Evolutionary conservation across 371 early-diverging fungal genomes (phyloP).

Genomic region (Quaeritorhiza haematococci): DNA sequence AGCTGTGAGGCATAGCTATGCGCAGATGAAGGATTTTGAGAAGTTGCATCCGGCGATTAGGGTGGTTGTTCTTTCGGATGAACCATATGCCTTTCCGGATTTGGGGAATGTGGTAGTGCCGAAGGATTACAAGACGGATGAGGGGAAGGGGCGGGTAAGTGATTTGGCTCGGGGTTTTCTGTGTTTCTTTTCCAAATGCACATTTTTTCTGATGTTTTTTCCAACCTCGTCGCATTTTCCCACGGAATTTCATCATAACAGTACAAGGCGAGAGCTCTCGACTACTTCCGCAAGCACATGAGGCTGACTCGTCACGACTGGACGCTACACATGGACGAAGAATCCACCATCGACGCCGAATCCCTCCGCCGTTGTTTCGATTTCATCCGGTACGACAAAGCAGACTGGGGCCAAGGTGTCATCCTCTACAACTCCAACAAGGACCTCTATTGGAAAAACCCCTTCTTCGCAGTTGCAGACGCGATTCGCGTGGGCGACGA

Average conservation of each 20-base stretch:
- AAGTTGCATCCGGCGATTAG: slow-evolving; percentile 12
- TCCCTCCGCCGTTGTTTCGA: slow-evolving; percentile 8
- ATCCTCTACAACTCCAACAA: slow-evolving; percentile 18
- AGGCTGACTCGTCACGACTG: slow-evolving; percentile 17
- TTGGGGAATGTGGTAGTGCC: neutral
- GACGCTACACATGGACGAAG: slow-evolving; percentile 22
- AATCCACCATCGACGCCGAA: slow-evolving; percentile 17
- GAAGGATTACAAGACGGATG: neutral
- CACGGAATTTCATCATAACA: no score
- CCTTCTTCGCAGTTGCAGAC: slow-evolving; percentile 13
- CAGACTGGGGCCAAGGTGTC: slow-evolving; percentile 14
- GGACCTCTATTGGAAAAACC: slow-evolving; percentile 8
- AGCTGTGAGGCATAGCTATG: slow-evolving; percentile 11
- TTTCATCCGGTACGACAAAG: slow-evolving; percentile 17
- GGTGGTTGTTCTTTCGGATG: slow-evolving; percentile 22
- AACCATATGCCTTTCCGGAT: slow-evolving; percentile 5
- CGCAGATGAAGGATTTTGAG: slow-evolving; percentile 12
- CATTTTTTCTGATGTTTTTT: no score
- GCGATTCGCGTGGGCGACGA: slow-evolving; percentile 16
- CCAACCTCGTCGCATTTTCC: no score
- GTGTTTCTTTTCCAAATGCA: no score
- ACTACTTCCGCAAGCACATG: slow-evolving; percentile 20
- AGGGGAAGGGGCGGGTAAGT: no score
- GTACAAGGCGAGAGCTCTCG: slow-evolving; percentile 23
- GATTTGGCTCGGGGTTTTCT: no score